Evolutionary conservation across 768 basidiomycete species (phyloP).

Genomic region (Guyanaporus albipodus): DNA sequence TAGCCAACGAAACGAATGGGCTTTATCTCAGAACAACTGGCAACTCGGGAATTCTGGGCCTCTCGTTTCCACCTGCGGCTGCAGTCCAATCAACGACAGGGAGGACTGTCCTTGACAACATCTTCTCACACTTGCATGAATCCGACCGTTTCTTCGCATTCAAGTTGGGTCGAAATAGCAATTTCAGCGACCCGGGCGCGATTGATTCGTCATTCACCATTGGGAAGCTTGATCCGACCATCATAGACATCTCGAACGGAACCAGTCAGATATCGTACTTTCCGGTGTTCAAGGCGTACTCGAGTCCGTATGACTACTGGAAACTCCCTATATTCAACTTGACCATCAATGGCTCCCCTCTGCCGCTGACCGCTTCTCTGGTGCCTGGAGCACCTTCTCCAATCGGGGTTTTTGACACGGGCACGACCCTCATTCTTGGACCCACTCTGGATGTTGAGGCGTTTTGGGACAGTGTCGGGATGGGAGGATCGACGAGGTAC

Average conservation of each 20-base stretch:
- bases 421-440: slow-evolving; percentile 54
- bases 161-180: slow-evolving; percentile 39
- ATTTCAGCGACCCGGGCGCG: slow-evolving; percentile 11
- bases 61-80: slow-evolving; percentile 46
- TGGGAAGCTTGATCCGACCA: slow-evolving; percentile 42
- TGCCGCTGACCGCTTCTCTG: slow-evolving; percentile 44
- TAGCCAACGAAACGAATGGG: slow-evolving; percentile 41
- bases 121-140: slow-evolving; percentile 41
- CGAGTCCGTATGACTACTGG: slow-evolving; percentile 50
- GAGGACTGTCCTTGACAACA: slow-evolving; percentile 43
- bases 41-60: slow-evolving; percentile 54
- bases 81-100: slow-evolving; percentile 45
- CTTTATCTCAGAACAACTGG: slow-evolving; percentile 43
- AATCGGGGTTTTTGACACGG: slow-evolving; percentile 62
- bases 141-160: slow-evolving; percentile 46
- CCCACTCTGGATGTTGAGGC: slow-evolving; percentile 49
- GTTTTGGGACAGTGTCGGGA: slow-evolving; percentile 47
- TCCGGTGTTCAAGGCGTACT: slow-evolving; percentile 37
- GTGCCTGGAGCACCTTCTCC: slow-evolving; percentile 38
- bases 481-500: slow-evolving; percentile 36
- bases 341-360: slow-evolving; percentile 39
- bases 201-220: slow-evolving; percentile 47
- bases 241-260: slow-evolving; percentile 22
- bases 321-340: slow-evolving; percentile 47
- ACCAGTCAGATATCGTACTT: slow-evolving; percentile 33